phyloP scores from a whole-genome alignment of 2,329 filamentous ascomycete species.

The Coniochaeta hoffmannii region DNA sequence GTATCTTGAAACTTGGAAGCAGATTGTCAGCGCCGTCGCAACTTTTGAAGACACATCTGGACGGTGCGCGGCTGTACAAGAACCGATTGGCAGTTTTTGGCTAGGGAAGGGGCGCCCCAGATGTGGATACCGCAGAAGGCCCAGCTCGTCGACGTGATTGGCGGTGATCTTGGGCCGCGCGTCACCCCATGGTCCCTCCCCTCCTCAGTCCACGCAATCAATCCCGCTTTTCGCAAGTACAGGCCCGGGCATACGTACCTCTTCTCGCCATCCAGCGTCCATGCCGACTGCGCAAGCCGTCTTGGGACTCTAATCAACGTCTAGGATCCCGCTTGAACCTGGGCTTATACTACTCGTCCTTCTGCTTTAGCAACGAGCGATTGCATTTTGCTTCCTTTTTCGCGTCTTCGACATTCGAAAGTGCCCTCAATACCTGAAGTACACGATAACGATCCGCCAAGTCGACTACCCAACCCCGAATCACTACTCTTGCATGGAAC shows the following conservation, averaged over 20 bases:
- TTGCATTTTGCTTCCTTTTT: background rate
- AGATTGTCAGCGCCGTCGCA: background rate
- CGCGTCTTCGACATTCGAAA: background rate
- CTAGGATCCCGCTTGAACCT: background rate
- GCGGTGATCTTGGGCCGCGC: background rate
- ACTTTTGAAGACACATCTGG: background rate
- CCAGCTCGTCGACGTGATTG: background rate
- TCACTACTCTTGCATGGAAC: background rate
- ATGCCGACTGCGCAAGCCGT: background rate
- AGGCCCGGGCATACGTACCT: background rate
- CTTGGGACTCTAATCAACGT: background rate
- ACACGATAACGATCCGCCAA: background rate
- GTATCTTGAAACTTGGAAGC: too few species aligned
- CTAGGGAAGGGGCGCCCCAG: background rate
- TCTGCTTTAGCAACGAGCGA: background rate
- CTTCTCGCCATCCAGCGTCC: background rate
- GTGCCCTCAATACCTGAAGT: background rate
- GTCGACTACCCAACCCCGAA: background rate
- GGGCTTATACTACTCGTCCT: background rate
- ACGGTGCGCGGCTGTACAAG: background rate
- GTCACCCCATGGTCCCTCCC: background rate
- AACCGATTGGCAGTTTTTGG: background rate
- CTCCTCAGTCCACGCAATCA: slow-evolving; percentile 1
- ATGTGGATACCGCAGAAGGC: background rate
- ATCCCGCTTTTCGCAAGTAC: slow-evolving; percentile 2